Conservation (phyloP, 352 stramenopile species). For the Phytophthora pseudosyringae region DNA sequence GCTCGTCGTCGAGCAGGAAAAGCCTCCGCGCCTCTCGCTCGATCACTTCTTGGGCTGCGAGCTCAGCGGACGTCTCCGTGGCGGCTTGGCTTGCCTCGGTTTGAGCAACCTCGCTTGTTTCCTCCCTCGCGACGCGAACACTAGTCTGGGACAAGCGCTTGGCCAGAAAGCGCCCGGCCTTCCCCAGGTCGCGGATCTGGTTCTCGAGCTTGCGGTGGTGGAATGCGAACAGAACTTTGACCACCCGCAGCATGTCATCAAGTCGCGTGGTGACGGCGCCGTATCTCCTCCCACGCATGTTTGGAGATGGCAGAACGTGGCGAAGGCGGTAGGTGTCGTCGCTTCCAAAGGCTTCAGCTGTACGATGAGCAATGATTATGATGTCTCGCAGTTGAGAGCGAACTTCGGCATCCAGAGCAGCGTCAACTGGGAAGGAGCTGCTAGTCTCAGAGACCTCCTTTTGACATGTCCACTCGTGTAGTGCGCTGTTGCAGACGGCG, state of each 20-base stretch:
- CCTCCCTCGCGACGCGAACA: slow-evolving; percentile 41
- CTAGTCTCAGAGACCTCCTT: slow-evolving; percentile 2
- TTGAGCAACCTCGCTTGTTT: slow-evolving; percentile 45
- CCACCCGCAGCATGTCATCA: slow-evolving; percentile 54
- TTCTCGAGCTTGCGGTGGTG: slow-evolving; percentile 46
- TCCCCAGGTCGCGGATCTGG: slow-evolving; percentile 11
- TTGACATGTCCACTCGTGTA: slow-evolving; percentile 32
- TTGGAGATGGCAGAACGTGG: slow-evolving; percentile 4
- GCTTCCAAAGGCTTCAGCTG: slow-evolving; percentile 18
- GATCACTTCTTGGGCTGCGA: slow-evolving; percentile 42
- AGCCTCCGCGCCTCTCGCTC: slow-evolving; percentile 52
- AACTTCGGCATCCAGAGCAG: slow-evolving; percentile 1
- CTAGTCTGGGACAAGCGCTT: slow-evolving; percentile 35
- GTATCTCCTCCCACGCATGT: slow-evolving; percentile 29
- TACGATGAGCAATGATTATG: slow-evolving; percentile 25
- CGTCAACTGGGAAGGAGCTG: not conserved
- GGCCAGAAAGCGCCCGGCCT: slow-evolving; percentile 34
- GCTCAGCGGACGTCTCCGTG: slow-evolving; percentile 23
- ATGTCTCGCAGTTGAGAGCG: slow-evolving; percentile 27
- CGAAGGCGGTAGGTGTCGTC: not conserved
- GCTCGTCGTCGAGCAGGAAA: slow-evolving; percentile 68
- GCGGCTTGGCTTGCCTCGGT: slow-evolving; percentile 43
- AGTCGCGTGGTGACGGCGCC: slow-evolving; percentile 40
- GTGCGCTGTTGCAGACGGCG: slow-evolving; percentile 38
- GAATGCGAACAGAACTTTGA: slow-evolving; percentile 54